These are phyloP conservation scores for Spathaspora passalidarum DNA, from an alignment of 805 yeast genomes.

Conservation along the genomic window DNA sequence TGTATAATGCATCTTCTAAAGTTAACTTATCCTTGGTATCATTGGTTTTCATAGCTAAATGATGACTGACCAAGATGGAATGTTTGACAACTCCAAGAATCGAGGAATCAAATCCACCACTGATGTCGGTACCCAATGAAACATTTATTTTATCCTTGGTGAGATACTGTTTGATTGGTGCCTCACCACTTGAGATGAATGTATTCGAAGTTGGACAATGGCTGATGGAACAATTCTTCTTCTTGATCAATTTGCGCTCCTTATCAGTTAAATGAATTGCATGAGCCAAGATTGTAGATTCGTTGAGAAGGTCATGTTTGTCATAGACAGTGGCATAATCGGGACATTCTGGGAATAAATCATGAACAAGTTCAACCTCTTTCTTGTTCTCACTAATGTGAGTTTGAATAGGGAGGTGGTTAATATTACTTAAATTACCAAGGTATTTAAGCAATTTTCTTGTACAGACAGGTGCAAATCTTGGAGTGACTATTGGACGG, in stretches of 20 bases:
- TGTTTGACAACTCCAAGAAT: conserved; percentile 33
- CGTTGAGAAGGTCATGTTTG: conserved; percentile 53
- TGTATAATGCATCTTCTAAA: conserved; percentile 67
- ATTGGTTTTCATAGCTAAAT: conserved; percentile 33
- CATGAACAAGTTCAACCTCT: conserved; percentile 72
- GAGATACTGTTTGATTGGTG: conserved; percentile 65
- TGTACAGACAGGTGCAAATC: conserved; percentile 90
- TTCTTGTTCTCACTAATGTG: conserved; percentile 80
- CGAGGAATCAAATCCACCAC: conserved; percentile 42
- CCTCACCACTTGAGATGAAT: conserved; percentile 86
- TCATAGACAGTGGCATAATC: conserved; percentile 79
- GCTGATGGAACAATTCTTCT: conserved; percentile 65
- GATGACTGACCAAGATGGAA: conserved; percentile 39
- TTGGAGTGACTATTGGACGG: conserved; percentile 80
- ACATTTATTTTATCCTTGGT: conserved; percentile 68
- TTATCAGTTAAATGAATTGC: conserved; percentile 70
- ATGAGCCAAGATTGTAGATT: conserved; percentile 81
- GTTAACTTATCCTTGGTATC: conserved; percentile 50
- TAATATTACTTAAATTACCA: conserved; percentile 51
- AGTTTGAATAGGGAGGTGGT: conserved; percentile 73
- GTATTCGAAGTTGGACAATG: conserved; percentile 95
- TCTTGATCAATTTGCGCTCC: conserved; percentile 59
- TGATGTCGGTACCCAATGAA: conserved; percentile 52
- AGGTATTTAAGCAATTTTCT: conserved; percentile 57
- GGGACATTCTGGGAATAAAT: conserved; percentile 67